A percentile compares a stretch with the other conserved stretches of the same genome.
phyloP scores from a whole-genome alignment of 176 grass and related monocot species.

The Aegilops tauschii region DNA sequence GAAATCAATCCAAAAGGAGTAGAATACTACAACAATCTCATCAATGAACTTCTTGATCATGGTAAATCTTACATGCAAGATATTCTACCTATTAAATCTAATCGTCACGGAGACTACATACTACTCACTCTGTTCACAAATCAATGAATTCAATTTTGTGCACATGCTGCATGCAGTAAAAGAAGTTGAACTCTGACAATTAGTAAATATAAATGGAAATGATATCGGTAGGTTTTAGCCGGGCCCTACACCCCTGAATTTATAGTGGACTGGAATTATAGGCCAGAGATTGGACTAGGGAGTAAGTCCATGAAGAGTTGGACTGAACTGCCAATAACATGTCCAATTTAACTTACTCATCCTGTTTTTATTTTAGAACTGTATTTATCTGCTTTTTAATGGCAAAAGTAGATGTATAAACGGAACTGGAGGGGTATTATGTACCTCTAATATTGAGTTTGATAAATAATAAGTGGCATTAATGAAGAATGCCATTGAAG shows the following conservation, averaged over 20 bases:
- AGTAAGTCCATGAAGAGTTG: background rate
- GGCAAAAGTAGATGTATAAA: too few species aligned
- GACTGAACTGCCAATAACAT: background rate
- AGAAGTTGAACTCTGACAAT: background rate
- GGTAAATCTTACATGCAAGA: slow-evolving; percentile 14
- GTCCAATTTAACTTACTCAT: background rate
- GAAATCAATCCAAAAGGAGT: slow-evolving; percentile 52
- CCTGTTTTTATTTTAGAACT: background rate
- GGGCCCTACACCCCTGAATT: background rate
- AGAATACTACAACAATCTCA: slow-evolving; percentile 50
- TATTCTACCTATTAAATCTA: background rate
- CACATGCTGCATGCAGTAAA: background rate
- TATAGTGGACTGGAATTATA: background rate
- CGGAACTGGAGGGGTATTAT: too few species aligned
- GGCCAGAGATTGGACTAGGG: background rate
- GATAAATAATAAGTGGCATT: too few species aligned
- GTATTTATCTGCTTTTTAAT: too few species aligned
- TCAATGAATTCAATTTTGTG: background rate
- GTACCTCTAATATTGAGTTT: too few species aligned
- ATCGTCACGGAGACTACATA: background rate
- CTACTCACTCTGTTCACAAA: background rate
- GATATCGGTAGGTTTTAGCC: background rate
- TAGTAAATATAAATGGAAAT: background rate
- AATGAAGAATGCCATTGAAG: too few species aligned
- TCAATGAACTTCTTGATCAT: slow-evolving; percentile 42